Evolutionary conservation across 768 basidiomycete species (phyloP).

Genomic region (Boletus barrowsii): DNA sequence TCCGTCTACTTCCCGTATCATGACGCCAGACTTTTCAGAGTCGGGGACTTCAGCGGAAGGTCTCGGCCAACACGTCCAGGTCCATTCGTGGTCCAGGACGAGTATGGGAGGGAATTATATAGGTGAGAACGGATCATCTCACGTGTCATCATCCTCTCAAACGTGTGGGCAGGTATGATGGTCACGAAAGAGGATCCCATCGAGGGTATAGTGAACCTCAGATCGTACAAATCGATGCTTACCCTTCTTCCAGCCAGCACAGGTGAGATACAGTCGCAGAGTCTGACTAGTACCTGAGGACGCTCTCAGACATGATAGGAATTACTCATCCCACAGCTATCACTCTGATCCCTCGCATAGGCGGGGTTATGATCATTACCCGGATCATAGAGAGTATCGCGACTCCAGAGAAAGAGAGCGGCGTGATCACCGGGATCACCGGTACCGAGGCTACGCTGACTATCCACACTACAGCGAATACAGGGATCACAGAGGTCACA

Average conservation of each 20-base stretch:
- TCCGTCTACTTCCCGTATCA: neutral
- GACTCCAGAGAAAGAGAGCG: constrained; percentile 20
- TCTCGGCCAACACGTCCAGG: constrained; percentile 28
- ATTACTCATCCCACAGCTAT: constrained; percentile 21
- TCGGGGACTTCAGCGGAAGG: constrained; percentile 47
- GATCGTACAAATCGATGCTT: constrained; percentile 23
- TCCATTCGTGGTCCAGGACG: constrained; percentile 59
- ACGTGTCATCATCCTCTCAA: neutral
- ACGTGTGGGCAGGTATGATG: constrained; percentile 24
- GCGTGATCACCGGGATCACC: constrained; percentile 20
- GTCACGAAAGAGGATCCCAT: constrained; percentile 19
- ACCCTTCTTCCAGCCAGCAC: constrained; percentile 13
- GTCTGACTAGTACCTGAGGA: constrained; percentile 7
- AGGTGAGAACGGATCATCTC: constrained; percentile 35
- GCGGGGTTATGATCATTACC: constrained; percentile 19
- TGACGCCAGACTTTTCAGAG: constrained; percentile 32
- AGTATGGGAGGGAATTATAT: constrained; percentile 55
- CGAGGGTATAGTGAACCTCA: constrained; percentile 26
- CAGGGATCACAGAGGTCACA: constrained; percentile 7
- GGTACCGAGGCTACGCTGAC: constrained; percentile 18
- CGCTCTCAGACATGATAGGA: constrained; percentile 21
- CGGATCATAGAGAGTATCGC: constrained; percentile 21
- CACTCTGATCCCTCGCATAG: constrained; percentile 25
- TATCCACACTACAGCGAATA: constrained; percentile 14
- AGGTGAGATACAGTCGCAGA: constrained; percentile 16